phyloP scores from a whole-genome alignment of 2,329 filamentous ascomycete genomes.

The Pseudocercospora cruenta region DNA sequence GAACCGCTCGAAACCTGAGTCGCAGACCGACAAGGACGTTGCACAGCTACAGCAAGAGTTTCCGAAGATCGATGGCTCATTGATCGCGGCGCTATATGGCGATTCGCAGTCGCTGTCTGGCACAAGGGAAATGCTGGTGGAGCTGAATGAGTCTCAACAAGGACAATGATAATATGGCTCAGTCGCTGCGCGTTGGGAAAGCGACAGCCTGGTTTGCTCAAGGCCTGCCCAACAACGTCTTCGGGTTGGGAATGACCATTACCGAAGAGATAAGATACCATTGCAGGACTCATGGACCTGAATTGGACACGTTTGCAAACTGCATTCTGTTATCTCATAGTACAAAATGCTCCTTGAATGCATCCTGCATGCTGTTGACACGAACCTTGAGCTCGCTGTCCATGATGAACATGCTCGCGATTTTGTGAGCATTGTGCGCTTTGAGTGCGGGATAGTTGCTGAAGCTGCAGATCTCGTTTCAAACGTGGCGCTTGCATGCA shows the following conservation, averaged over 20 bases:
- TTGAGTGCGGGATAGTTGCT: too few species aligned
- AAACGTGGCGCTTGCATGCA: neutral
- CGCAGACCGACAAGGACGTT: conserved; percentile 47
- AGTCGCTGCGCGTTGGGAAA: neutral
- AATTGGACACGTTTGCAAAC: neutral
- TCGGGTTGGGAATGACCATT: neutral
- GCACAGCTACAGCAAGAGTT: conserved; percentile 48
- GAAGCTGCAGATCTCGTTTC: neutral
- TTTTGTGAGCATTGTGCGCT: neutral
- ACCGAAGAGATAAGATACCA: neutral
- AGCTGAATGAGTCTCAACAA: conserved; percentile 34
- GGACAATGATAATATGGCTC: neutral
- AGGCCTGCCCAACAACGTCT: neutral
- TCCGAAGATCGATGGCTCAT: conserved; percentile 47
- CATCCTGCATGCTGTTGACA: neutral
- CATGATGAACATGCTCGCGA: neutral
- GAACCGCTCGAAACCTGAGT: conserved; percentile 41
- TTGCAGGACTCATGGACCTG: neutral
- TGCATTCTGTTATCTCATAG: neutral
- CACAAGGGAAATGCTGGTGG: conserved; percentile 51
- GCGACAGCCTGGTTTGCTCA: neutral
- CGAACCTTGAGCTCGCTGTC: neutral
- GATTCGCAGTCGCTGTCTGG: conserved; percentile 47
- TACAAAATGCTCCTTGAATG: neutral
- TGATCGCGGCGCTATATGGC: conserved; percentile 52